Conservation (phyloP, 2,329 filamentous ascomycete genomes). For the Fusarium staphyleae region DNA sequence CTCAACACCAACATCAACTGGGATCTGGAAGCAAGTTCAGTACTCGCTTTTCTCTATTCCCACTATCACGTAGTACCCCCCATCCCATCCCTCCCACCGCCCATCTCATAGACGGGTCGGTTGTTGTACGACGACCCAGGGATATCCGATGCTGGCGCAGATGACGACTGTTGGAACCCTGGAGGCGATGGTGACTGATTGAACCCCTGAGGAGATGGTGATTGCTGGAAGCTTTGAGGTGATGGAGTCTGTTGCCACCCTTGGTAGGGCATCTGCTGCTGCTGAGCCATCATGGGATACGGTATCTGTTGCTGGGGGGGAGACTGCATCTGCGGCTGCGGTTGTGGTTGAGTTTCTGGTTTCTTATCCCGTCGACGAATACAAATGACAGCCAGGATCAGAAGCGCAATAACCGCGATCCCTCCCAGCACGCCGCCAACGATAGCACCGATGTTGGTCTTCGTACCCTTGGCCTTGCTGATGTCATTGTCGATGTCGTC, state of each 20-base stretch:
- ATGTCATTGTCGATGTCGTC: background rate
- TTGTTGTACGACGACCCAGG: background rate
- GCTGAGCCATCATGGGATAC: constrained; percentile 7
- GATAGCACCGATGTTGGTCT: constrained; percentile 16
- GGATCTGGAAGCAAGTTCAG: background rate
- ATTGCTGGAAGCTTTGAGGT: constrained; percentile 2
- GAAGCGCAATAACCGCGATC: constrained; percentile 9
- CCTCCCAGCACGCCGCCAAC: constrained; percentile 29
- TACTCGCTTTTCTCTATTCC: background rate
- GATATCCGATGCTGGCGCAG: background rate
- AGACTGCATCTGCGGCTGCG: constrained; percentile 9
- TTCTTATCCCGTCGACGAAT: constrained; percentile 26
- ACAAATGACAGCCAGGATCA: constrained; percentile 15
- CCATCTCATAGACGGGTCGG: constrained; percentile 17
- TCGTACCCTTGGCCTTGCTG: background rate
- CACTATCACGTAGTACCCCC: no score
- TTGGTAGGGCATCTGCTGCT: constrained; percentile 21
- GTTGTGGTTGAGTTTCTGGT: background rate
- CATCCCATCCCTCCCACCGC: background rate
- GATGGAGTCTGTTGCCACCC: constrained; percentile 11
- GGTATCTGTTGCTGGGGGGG: constrained; percentile 14
- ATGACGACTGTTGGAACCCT: constrained; percentile 14
- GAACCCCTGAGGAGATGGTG: constrained; percentile 3
- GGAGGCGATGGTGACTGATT: background rate
- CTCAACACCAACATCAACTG: background rate